phyloP scores from a whole-genome alignment of 2,329 filamentous ascomycete species.

The Leptographium flavum region DNA sequence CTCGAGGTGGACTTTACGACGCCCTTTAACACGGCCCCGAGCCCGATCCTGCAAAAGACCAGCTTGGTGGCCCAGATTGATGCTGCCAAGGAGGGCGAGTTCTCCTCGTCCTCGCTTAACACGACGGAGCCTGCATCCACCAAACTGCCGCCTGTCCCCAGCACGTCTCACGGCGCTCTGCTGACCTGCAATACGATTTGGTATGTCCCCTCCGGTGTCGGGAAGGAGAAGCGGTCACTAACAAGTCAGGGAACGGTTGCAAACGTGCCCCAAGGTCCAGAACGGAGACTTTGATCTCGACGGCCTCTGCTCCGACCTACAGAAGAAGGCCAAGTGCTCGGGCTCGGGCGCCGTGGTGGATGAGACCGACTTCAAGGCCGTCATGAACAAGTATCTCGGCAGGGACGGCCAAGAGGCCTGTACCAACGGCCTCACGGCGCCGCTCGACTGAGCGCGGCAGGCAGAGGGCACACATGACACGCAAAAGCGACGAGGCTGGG shows the following conservation, averaged over 20 bases:
- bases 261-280: conserved; percentile 75
- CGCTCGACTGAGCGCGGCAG: not conserved
- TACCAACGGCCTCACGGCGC: not conserved
- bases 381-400: conserved; percentile 52
- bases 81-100: conserved; percentile 52
- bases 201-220: conserved; percentile 36
- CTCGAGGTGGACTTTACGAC: conserved; percentile 70
- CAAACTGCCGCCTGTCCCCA: not conserved
- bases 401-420: conserved; percentile 13
- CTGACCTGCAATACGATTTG: conserved; percentile 86
- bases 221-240: not conserved
- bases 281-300: conserved; percentile 90
- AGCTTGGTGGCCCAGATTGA: conserved; percentile 70
- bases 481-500: not conserved
- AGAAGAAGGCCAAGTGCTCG: conserved; percentile 91
- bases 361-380: conserved; percentile 73
- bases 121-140: conserved; percentile 45
- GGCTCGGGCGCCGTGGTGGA: conserved; percentile 81
- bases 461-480: not conserved
- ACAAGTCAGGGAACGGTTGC: conserved; percentile 65
- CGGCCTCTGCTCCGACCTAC: conserved; percentile 78
- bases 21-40: conserved; percentile 57
- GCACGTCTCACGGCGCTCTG: conserved; percentile 21
- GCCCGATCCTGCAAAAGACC: conserved; percentile 35
- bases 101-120: conserved; percentile 7